phyloP scores from a whole-genome alignment of 345 rosid species.

The Populus nigra region DNA sequence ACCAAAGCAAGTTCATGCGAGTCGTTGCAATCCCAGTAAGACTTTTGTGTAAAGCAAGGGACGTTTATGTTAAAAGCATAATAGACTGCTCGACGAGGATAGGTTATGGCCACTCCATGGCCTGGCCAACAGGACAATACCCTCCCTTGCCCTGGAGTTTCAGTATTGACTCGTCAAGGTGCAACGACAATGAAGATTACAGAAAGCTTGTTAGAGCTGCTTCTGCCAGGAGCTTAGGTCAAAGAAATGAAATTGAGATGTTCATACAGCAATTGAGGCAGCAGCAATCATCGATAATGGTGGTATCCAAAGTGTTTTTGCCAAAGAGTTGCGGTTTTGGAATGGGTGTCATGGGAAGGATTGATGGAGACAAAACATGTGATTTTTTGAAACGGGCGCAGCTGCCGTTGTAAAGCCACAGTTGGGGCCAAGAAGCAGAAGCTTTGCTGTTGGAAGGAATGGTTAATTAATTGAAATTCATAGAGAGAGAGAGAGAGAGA shows the following conservation, averaged over 20 bases:
- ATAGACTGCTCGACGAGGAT: constrained; percentile 36
- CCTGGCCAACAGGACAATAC: constrained; percentile 14
- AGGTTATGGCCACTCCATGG: constrained; percentile 21
- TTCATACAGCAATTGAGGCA: constrained; percentile 29
- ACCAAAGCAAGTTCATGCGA: constrained; percentile 47
- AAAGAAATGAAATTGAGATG: constrained; percentile 50
- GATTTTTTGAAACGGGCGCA: constrained; percentile 22
- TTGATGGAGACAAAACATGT: constrained; percentile 48
- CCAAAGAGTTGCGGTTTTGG: constrained; percentile 54
- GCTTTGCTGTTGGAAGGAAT: constrained; percentile 27
- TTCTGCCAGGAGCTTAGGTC: constrained; percentile 50
- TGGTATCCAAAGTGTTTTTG: constrained; percentile 18
- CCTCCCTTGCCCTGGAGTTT: constrained; percentile 52
- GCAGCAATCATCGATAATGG: not conserved
- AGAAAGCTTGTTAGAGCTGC: constrained; percentile 67
- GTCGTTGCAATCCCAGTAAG: constrained; percentile 44
- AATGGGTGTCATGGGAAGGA: constrained; percentile 47
- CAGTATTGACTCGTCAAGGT: constrained; percentile 39
- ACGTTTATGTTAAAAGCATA: constrained; percentile 65
- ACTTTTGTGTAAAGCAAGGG: constrained; percentile 58
- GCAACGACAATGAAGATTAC: constrained; percentile 48
- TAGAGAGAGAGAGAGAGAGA: too few species aligned
- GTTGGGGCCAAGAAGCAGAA: constrained; percentile 46
- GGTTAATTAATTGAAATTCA: too few species aligned
- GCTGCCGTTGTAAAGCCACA: not conserved